phyloP scores from a whole-genome alignment of 352 stramenopile species.

The Blastocystis sp. region DNA sequence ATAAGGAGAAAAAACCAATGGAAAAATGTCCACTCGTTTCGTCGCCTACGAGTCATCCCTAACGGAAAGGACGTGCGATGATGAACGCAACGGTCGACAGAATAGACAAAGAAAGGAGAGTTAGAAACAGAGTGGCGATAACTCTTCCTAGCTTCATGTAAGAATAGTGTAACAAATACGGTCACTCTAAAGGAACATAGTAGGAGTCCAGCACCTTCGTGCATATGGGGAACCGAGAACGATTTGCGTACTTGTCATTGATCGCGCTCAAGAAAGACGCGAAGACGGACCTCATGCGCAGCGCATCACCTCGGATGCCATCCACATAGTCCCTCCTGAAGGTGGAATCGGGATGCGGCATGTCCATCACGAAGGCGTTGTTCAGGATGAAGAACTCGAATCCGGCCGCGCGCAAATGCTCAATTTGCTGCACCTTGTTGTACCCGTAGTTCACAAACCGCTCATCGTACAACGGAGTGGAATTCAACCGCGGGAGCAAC shows the following conservation, averaged over 20 bases:
- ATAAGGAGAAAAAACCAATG: neutral
- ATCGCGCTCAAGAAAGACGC: neutral
- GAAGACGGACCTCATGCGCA: neutral
- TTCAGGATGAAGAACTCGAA: constrained; percentile 66
- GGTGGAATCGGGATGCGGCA: constrained; percentile 63
- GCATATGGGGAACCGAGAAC: constrained; percentile 4
- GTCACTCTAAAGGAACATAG: neutral
- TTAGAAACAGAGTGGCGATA: neutral
- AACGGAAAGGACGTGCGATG: neutral
- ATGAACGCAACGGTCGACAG: neutral
- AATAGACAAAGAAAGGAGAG: neutral
- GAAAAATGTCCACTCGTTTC: neutral
- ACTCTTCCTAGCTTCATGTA: neutral
- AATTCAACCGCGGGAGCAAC: neutral
- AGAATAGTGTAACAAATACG: neutral
- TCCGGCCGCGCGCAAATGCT: constrained; percentile 62
- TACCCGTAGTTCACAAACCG: constrained; percentile 69
- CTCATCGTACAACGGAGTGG: constrained; percentile 51
- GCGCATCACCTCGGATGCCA: neutral
- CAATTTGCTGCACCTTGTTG: constrained; percentile 69
- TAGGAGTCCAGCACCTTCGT: neutral
- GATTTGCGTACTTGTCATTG: neutral
- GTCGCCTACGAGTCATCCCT: neutral
- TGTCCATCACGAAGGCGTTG: constrained; percentile 65
- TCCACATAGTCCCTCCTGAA: constrained; percentile 54